Evolutionary conservation across 768 basidiomycete species (phyloP).

Genomic region (Termitomyces eurrhizus): DNA sequence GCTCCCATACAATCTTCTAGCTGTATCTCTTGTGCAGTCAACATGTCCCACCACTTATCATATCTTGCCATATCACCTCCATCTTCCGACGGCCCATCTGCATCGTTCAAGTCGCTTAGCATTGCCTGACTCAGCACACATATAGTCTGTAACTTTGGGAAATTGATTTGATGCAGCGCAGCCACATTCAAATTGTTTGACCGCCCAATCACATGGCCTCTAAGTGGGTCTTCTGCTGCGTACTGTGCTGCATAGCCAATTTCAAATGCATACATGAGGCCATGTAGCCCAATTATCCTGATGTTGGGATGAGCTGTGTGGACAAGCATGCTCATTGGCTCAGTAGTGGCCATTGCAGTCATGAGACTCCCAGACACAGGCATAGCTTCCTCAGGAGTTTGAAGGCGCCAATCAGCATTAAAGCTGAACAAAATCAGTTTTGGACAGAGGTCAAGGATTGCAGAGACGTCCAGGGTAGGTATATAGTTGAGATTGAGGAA

Average conservation of each 20-base stretch:
- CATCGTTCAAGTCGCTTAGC: constrained; percentile 53
- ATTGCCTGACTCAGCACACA: constrained; percentile 54
- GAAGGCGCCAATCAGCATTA: constrained; percentile 67
- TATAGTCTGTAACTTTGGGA: constrained; percentile 58
- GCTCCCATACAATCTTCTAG: constrained; percentile 78
- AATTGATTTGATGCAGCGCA: constrained; percentile 48
- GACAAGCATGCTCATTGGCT: constrained; percentile 37
- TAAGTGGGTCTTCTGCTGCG: constrained; percentile 37
- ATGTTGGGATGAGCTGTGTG: constrained; percentile 55
- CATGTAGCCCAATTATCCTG: constrained; percentile 63
- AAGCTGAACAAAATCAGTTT: constrained; percentile 60
- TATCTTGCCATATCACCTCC: constrained; percentile 50
- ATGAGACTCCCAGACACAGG: constrained; percentile 13
- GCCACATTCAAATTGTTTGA: constrained; percentile 66
- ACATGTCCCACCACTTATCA: constrained; percentile 66
- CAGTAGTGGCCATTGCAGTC: constrained; percentile 15
- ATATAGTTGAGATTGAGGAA: constrained; percentile 66
- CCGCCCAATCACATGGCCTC: constrained; percentile 41
- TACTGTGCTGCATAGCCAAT: constrained; percentile 48
- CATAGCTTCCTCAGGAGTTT: constrained; percentile 12
- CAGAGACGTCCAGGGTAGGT: constrained; percentile 50
- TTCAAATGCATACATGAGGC: constrained; percentile 65
- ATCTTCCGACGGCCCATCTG: constrained; percentile 41
- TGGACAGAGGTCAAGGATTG: constrained; percentile 62
- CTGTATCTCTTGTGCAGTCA: constrained; percentile 43